Base-by-base conservation (phyloP, 192 early-diverging fungal genomes). In the Cladochytrium replicatum region DNA sequence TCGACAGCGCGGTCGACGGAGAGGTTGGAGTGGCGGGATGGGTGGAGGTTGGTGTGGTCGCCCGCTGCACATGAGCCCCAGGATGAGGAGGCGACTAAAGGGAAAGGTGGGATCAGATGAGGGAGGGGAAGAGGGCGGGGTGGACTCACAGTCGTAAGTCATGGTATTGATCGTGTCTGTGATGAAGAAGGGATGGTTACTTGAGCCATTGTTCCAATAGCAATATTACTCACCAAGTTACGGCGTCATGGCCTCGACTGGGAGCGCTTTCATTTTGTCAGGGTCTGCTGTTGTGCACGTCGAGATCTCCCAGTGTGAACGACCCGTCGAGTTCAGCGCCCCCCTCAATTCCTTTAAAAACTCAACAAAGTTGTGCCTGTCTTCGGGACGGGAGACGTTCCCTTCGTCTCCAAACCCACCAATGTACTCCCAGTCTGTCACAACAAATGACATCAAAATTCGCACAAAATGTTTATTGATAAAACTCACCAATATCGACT, bases 91-190 rank as follows among this genome's bases (percentile, higher is more conserved):
- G 58, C 59, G 32, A 69, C n/a, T 11, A 24, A 54, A 13, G 1
- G 1, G 52, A 11, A 48, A 52, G 13, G 19, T 66, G 81, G 83
- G 87, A 85, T 21, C 72, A 59, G 2, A 82, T 83, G n/a, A n/a
- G n/a, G n/a, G n/a, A n/a, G n/a, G n/a, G n/a, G n/a, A n/a, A n/a
- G n/a, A n/a, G n/a, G n/a, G n/a, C n/a, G n/a, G n/a, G n/a, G n/a
- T n/a, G n/a, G n/a, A n/a, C 0, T 71, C 58, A 39, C 79, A 77
- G 58, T 89, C 87, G 61, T 95, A 97, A 1, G 89, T 76, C 95
- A 99, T 99, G 34, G 95, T 57, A 55, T 92, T 87, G 69, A 97
- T 85, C 55, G 61, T 85, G 72, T 46, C 75, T n/a, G n/a, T n/a
- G n/a, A n/a, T n/a, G n/a, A n/a, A n/a, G n/a, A n/a, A n/a, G n/a